Percentiles rank a stretch among this genome's conserved stretches.
Evolutionary conservation across 2,329 filamentous ascomycete species (phyloP).

Genomic region (Xenoacremonium recifei): DNA sequence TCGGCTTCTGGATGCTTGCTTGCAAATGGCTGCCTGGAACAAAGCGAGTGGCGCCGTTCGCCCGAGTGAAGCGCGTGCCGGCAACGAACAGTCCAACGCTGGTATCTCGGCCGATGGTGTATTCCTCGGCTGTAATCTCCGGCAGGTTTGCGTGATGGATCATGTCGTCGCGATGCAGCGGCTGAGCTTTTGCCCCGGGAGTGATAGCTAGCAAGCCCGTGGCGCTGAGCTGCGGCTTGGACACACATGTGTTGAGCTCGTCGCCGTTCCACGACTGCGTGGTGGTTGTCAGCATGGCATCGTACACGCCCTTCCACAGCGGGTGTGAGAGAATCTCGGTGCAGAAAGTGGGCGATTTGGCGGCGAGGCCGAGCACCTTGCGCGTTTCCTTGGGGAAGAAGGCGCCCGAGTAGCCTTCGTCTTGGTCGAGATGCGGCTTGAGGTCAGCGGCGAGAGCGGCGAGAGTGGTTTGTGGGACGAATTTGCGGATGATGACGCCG

Average conservation of each 20-base stretch:
- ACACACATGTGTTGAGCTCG: not conserved
- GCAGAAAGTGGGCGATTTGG: not conserved
- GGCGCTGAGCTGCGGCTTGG: constrained; percentile 2
- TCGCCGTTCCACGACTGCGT: not conserved
- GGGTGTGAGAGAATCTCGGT: not conserved
- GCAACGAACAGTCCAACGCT: constrained; percentile 4
- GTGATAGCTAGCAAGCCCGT: constrained; percentile 1
- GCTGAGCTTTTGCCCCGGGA: constrained; percentile 1
- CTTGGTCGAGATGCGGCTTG: not conserved
- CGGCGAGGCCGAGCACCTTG: not conserved
- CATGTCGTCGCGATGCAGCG: constrained; percentile 1
- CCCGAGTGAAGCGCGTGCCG: constrained; percentile 1
- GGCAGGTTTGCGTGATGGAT: not conserved
- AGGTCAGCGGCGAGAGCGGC: not conserved
- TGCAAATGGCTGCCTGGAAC: constrained; percentile 5
- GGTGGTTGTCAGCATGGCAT: not conserved
- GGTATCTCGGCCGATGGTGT: constrained; percentile 1
- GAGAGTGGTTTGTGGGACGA: not conserved
- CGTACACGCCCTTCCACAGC: not conserved
- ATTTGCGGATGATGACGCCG: not conserved
- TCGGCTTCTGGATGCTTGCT: not conserved
- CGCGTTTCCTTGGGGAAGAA: not conserved
- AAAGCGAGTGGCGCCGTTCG: constrained; percentile 6
- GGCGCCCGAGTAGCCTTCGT: not conserved
- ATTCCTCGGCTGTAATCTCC: constrained; percentile 1